A percentile compares a stretch with the other conserved stretches of the same genome.
phyloP scores from a whole-genome alignment of 306 rosid species.

The Potentilla sterilis region DNA sequence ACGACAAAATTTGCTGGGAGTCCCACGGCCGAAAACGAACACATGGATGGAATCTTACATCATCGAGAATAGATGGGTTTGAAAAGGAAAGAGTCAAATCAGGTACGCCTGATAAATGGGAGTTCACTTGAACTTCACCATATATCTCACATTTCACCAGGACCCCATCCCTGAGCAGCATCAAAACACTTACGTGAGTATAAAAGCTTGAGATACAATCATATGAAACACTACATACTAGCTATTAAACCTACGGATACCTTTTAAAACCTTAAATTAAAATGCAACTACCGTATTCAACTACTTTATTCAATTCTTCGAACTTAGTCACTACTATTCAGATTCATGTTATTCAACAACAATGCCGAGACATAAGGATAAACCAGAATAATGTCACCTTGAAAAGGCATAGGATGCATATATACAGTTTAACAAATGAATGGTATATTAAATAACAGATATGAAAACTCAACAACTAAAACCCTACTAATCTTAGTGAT shows the following conservation, averaged over 20 bases:
- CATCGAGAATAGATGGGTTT: conserved; percentile 84
- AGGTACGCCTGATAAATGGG: conserved; percentile 87
- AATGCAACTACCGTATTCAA: neutral
- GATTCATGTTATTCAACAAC: conserved; percentile 22
- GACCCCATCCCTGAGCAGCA: conserved; percentile 70
- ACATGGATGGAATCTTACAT: conserved; percentile 92
- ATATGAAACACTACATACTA: neutral
- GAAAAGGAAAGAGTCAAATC: conserved; percentile 83
- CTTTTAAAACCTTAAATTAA: neutral
- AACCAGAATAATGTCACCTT: neutral
- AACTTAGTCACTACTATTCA: conserved; percentile 10
- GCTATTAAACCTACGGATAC: neutral
- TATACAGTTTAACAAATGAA: neutral
- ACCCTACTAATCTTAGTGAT: neutral
- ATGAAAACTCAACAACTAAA: neutral
- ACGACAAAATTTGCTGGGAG: conserved; percentile 77
- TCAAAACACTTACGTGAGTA: neutral
- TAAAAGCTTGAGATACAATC: conserved; percentile 11
- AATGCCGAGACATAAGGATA: neutral
- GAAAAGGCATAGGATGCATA: neutral
- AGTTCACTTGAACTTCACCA: conserved; percentile 93
- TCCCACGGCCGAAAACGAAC: conserved; percentile 92
- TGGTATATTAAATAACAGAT: no score
- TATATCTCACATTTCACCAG: conserved; percentile 83
- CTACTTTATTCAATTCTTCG: conserved; percentile 16